Conservation (phyloP, 2,329 filamentous ascomycete species). For the Epichloe scottii region DNA sequence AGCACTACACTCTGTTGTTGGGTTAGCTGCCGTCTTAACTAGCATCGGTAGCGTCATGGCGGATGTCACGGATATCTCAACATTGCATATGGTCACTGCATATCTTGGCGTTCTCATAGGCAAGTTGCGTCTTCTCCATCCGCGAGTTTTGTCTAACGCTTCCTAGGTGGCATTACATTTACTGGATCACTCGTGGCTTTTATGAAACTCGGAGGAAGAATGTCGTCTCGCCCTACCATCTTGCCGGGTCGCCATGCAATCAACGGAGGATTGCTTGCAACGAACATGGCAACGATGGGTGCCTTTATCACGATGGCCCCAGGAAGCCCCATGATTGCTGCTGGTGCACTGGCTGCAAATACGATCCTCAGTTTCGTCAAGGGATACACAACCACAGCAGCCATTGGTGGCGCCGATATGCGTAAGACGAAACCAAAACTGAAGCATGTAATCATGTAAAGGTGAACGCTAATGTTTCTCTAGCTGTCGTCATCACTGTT, state of each 20-base stretch:
- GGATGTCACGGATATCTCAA: constrained; percentile 56
- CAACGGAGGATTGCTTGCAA: constrained; percentile 61
- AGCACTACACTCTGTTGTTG: constrained; percentile 80
- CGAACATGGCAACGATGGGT: constrained; percentile 73
- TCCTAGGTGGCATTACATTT: constrained; percentile 63
- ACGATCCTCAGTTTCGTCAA: constrained; percentile 70
- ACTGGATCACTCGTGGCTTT: constrained; percentile 86
- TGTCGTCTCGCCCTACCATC: constrained; percentile 64
- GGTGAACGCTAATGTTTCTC: constrained; percentile 5
- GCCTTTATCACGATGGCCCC: constrained; percentile 73
- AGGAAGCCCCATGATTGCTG: constrained; percentile 65
- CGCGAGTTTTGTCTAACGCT: neutral
- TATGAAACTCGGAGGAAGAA: constrained; percentile 69
- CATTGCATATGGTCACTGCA: constrained; percentile 71
- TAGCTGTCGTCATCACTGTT: constrained; percentile 74
- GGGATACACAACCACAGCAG: constrained; percentile 76
- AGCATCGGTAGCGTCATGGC: constrained; percentile 79
- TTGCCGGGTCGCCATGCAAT: constrained; percentile 64
- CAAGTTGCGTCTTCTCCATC: constrained; percentile 9
- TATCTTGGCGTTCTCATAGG: constrained; percentile 80
- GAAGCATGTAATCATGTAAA: neutral
- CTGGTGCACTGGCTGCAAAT: constrained; percentile 64
- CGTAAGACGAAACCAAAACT: constrained; percentile 27
- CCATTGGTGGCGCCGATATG: constrained; percentile 91
- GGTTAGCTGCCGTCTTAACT: constrained; percentile 76